A percentile compares a stretch with the other conserved stretches of the same genome.
Evolutionary conservation across 2,329 filamentous ascomycete genomes (phyloP).

Genomic region (Claviceps quebecensis): DNA sequence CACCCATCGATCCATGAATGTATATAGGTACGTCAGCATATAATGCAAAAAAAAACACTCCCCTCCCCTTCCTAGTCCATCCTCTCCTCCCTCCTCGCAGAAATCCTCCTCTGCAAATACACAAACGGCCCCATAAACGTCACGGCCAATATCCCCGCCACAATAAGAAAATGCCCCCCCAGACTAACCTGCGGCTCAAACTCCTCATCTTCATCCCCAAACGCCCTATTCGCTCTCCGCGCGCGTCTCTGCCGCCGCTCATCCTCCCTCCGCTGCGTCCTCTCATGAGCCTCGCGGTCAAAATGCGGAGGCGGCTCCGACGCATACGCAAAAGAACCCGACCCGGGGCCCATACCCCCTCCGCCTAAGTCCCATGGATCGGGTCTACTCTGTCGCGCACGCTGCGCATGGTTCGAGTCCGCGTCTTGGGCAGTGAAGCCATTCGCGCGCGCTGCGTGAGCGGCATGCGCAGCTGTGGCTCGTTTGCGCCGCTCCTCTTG

Average conservation of each 20-base stretch:
- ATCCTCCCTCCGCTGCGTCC: conserved; percentile 56
- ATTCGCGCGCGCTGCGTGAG: neutral
- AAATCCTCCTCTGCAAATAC: conserved; percentile 23
- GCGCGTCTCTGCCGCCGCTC: conserved; percentile 18
- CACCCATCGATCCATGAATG: too few relatives aligned
- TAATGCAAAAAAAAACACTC: neutral
- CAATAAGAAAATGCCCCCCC: conserved; percentile 33
- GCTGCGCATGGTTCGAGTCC: neutral
- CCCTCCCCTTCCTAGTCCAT: neutral
- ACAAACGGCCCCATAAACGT: conserved; percentile 32
- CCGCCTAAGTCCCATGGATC: too few relatives aligned
- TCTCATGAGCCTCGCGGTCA: conserved; percentile 55
- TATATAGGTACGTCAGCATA: too few relatives aligned
- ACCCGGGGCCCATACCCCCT: conserved; percentile 45
- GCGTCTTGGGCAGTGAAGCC: neutral
- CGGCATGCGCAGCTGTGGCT: conserved; percentile 27
- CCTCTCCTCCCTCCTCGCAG: conserved; percentile 17
- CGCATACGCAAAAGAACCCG: conserved; percentile 36
- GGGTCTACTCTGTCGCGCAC: too few relatives aligned
- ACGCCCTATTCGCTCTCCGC: conserved; percentile 22
- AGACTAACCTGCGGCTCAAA: conserved; percentile 28
- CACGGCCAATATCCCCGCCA: conserved; percentile 31
- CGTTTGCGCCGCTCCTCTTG: conserved; percentile 44
- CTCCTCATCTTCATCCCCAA: conserved; percentile 22
- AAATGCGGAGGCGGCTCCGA: conserved; percentile 51